Conservation (phyloP, 805 yeast genomes). For the Starmerella vitae region DNA sequence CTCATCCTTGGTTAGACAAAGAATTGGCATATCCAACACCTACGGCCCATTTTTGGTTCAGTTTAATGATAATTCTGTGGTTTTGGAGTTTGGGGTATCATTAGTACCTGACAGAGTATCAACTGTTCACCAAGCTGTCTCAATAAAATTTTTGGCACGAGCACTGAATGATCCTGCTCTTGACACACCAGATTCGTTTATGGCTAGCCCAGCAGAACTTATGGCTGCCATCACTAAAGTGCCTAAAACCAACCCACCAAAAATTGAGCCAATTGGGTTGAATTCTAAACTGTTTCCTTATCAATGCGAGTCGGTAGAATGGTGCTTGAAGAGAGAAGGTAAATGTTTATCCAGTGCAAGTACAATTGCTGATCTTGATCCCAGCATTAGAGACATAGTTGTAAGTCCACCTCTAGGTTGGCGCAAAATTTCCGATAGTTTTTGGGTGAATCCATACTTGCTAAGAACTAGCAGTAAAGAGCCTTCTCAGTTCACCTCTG, state of each 20-base stretch:
- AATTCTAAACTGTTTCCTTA: slow-evolving; percentile 22
- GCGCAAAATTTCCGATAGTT: slow-evolving; percentile 13
- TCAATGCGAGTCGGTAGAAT: slow-evolving; percentile 28
- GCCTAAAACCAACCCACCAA: slow-evolving; percentile 4
- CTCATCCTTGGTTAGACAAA: too few species aligned
- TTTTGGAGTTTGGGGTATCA: too few species aligned
- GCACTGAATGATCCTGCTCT: slow-evolving; percentile 12
- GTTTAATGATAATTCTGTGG: too few species aligned
- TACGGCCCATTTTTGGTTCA: too few species aligned
- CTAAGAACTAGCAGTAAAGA: slow-evolving; percentile 6
- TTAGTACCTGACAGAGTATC: too few species aligned
- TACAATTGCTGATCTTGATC: slow-evolving; percentile 18
- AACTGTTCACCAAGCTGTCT: too few species aligned
- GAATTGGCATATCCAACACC: too few species aligned
- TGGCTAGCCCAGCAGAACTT: slow-evolving; percentile 11
- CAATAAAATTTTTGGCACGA: slow-evolving; percentile 11
- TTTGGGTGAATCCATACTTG: slow-evolving; percentile 24
- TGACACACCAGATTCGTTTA: slow-evolving; percentile 7
- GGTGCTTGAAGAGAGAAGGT: slow-evolving; percentile 30
- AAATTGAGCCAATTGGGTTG: slow-evolving; percentile 11
- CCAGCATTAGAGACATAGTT: slow-evolving; percentile 12
- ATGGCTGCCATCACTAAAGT: slow-evolving; percentile 9
- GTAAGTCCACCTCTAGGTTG: slow-evolving; percentile 23
- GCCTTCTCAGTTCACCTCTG: slow-evolving; percentile 5
- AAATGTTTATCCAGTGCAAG: slow-evolving; percentile 15